phyloP scores from a whole-genome alignment of 805 yeast genomes.

The Nakazawaea molendinolei region DNA sequence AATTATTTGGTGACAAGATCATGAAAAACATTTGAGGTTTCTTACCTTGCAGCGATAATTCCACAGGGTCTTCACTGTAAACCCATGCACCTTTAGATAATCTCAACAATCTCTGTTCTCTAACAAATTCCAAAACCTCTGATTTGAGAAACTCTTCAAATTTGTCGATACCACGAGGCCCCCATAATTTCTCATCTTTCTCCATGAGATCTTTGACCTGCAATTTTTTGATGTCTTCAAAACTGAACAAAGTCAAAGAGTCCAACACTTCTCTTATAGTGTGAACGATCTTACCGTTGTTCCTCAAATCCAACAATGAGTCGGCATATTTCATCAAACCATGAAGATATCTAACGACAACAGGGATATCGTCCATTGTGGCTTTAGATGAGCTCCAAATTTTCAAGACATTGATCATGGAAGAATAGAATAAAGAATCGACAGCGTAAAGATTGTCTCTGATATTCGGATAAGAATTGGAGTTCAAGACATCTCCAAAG shows the following conservation, averaged over 20 bases:
- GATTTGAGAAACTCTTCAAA: slow-evolving; percentile 43
- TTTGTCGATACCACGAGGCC: slow-evolving; percentile 29
- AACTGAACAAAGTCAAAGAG: slow-evolving; percentile 34
- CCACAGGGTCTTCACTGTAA: slow-evolving; percentile 48
- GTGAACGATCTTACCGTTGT: slow-evolving; percentile 3
- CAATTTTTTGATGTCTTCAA: slow-evolving; percentile 42
- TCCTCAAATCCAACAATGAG: slow-evolving; percentile 14
- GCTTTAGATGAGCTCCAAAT: slow-evolving; percentile 65
- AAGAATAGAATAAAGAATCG: slow-evolving; percentile 47
- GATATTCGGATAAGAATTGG: slow-evolving; percentile 28
- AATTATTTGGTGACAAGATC: slow-evolving; percentile 61
- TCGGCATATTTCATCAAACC: slow-evolving; percentile 25
- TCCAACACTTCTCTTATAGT: slow-evolving; percentile 39
- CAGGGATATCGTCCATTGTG: slow-evolving; percentile 41
- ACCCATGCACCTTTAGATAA: slow-evolving; percentile 81
- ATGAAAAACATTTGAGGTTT: slow-evolving; percentile 45
- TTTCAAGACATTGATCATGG: slow-evolving; percentile 50
- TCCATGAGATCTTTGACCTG: slow-evolving; percentile 43
- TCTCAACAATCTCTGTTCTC: slow-evolving; percentile 67
- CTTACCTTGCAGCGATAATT: slow-evolving; percentile 14
- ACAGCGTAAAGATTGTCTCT: slow-evolving; percentile 37
- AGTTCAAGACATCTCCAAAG: slow-evolving; percentile 13
- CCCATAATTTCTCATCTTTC: slow-evolving; percentile 35
- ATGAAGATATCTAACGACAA: slow-evolving; percentile 39
- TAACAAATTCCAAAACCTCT: slow-evolving; percentile 65